Conservation (phyloP, 306 rosid species). For the Trifolium pratense region DNA sequence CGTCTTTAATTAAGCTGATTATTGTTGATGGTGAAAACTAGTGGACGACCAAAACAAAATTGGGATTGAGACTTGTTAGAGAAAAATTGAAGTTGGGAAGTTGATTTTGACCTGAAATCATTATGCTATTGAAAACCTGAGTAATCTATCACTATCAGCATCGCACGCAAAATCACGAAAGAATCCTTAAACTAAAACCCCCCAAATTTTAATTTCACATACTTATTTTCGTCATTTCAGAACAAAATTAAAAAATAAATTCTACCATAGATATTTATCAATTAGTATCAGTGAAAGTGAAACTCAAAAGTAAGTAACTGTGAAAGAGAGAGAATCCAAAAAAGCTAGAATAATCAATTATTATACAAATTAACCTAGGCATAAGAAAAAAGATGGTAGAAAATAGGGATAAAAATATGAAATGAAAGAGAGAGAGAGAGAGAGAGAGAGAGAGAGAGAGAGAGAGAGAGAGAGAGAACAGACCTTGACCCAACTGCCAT, state of each 20-base stretch:
- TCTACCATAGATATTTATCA: too few relatives aligned
- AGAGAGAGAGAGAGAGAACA: conserved; percentile 2
- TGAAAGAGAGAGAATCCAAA: not conserved
- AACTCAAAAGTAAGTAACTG: not conserved
- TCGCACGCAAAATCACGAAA: not conserved
- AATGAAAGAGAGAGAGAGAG: not conserved
- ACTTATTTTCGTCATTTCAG: not conserved
- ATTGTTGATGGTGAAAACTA: too few relatives aligned
- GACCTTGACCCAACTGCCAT: conserved; percentile 83
- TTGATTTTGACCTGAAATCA: conserved; percentile 34
- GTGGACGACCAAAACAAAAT: too few relatives aligned
- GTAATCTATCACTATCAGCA: not conserved
- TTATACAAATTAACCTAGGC: not conserved
- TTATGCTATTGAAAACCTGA: not conserved
- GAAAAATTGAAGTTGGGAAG: not conserved
- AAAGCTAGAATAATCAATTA: not conserved
- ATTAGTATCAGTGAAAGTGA: not conserved
- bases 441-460: conserved; percentile 2
- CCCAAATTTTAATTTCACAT: not conserved
- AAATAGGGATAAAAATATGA: not conserved
- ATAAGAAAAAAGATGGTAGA: not conserved
- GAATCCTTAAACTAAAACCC: not conserved
- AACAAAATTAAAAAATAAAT: not conserved
- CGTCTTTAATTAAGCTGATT: too few relatives aligned
- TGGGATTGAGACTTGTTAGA: not conserved